Evolutionary conservation across 2,329 filamentous ascomycete genomes (phyloP).

Genomic region (Talaromyces sp.): DNA sequence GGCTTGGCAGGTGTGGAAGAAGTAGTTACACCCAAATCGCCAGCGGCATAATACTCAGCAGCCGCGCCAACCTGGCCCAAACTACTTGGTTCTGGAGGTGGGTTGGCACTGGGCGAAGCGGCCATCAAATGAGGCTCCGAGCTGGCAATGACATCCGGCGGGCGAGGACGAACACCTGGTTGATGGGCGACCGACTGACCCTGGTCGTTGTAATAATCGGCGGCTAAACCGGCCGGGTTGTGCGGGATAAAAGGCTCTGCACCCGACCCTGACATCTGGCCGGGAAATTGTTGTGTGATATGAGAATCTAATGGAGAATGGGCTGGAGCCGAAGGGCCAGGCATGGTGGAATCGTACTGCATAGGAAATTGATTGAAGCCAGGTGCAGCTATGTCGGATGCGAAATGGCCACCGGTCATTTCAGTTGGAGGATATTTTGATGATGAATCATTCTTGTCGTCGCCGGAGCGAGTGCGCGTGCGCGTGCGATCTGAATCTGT

Average conservation of each 20-base stretch:
- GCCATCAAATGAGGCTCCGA: constrained; percentile 52
- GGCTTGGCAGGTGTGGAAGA: constrained; percentile 21
- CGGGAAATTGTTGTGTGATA: constrained; percentile 53
- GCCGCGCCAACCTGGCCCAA: constrained; percentile 44
- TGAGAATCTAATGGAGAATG: constrained; percentile 39
- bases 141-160: constrained; percentile 48
- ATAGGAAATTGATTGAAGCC: constrained; percentile 30
- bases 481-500: constrained; percentile 19
- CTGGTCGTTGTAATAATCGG: constrained; percentile 59
- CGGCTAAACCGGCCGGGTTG: constrained; percentile 48
- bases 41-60: constrained; percentile 48
- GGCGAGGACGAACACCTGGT: constrained; percentile 52
- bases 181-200: constrained; percentile 55
- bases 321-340: constrained; percentile 19
- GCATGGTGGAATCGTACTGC: constrained; percentile 23
- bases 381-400: constrained; percentile 23
- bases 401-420: constrained; percentile 22
- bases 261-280: constrained; percentile 36
- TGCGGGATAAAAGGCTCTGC: constrained; percentile 42
- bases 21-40: constrained; percentile 12
- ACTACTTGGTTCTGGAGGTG: constrained; percentile 54
- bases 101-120: constrained; percentile 46
- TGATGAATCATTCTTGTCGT: constrained; percentile 21
- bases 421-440: constrained; percentile 16
- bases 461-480: constrained; percentile 23